These are phyloP conservation scores for Microbotryomycetes sp. DNA, from an alignment of 1,284 basidiomycete species.

Conservation along the genomic window DNA sequence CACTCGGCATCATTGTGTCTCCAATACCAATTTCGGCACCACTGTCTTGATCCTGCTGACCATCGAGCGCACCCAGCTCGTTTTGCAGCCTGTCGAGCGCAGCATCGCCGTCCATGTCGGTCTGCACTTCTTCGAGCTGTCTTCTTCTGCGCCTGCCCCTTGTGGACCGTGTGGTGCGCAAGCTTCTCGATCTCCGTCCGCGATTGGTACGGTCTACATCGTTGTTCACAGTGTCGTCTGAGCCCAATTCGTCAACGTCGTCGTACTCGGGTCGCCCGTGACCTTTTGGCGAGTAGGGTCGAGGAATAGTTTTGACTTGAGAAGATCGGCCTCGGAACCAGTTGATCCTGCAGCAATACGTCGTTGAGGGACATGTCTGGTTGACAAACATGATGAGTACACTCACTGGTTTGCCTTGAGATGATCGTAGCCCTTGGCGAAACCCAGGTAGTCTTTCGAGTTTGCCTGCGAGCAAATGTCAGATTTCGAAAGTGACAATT, in stretches of 20 bases:
- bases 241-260: background rate
- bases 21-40: background rate
- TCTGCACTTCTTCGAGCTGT: background rate
- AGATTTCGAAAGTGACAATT: too few species aligned
- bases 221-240: conserved; percentile 2
- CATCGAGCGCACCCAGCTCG: background rate
- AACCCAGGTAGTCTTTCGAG: conserved; percentile 22
- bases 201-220: background rate
- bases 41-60: background rate
- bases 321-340: conserved; percentile 30
- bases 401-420: conserved; percentile 28
- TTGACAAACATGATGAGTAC: background rate
- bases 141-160: background rate
- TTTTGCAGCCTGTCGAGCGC: background rate
- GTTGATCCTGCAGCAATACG: conserved; percentile 17
- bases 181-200: background rate
- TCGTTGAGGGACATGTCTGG: too few species aligned
- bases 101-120: background rate
- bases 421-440: conserved; percentile 24
- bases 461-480: background rate
- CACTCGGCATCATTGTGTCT: background rate
- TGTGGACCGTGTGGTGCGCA: background rate
- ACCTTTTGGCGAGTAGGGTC: conserved; percentile 19
- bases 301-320: conserved; percentile 18
- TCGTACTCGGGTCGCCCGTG: background rate